A percentile compares a stretch with the other conserved stretches of the same genome.
These are phyloP conservation scores for Aspergillus latus DNA, from an alignment of 2,329 filamentous ascomycete genomes.

Conservation along the genomic window DNA sequence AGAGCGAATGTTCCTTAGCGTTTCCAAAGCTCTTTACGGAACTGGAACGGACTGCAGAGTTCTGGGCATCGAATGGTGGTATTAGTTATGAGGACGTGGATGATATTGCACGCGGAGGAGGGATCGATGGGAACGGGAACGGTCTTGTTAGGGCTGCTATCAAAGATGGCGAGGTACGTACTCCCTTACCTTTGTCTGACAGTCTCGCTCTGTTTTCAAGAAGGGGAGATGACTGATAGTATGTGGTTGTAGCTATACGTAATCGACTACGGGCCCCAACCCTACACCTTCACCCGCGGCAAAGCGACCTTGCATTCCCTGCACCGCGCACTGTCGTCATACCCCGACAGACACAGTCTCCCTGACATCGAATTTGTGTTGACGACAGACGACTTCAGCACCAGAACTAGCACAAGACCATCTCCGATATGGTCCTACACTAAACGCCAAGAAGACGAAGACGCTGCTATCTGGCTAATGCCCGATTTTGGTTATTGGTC, in stretches of 20 bases:
- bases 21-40: conserved; percentile 43
- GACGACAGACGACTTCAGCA: conserved; percentile 47
- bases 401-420: conserved; percentile 12
- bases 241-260: conserved; percentile 35
- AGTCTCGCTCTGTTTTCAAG: no score
- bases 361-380: conserved; percentile 54
- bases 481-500: conserved; percentile 57
- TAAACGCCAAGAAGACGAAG: conserved; percentile 38
- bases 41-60: conserved; percentile 31
- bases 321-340: conserved; percentile 48
- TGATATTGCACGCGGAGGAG: conserved; percentile 18
- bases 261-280: conserved; percentile 36
- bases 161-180: conserved; percentile 37
- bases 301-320: conserved; percentile 49
- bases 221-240: neutral
- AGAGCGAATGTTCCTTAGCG: conserved; percentile 39
- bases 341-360: conserved; percentile 39
- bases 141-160: conserved; percentile 41
- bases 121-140: conserved; percentile 26
- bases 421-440: conserved; percentile 48
- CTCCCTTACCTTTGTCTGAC: no score
- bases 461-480: conserved; percentile 50
- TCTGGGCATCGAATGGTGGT: conserved; percentile 19
- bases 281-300: conserved; percentile 36
- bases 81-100: conserved; percentile 39